Base-by-base conservation (phyloP, 2,329 filamentous ascomycete genomes). In the Pyrenophora teres region DNA sequence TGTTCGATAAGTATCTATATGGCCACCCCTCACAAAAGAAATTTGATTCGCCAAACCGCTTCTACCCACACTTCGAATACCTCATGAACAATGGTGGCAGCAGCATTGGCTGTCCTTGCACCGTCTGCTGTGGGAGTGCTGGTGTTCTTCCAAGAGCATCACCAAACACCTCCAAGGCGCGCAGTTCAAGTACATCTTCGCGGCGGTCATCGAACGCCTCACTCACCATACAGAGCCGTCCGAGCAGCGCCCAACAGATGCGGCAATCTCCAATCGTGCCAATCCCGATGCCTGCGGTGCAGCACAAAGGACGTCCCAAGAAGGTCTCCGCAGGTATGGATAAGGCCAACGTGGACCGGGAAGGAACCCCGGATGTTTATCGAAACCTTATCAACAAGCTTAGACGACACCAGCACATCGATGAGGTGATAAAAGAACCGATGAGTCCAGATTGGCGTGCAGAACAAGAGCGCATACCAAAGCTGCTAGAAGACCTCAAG, bases 391-490 rank as follows among this genome's bases (percentile, higher is more conserved):
- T 85, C 6, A 74, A 78, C 55, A 76, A 77, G 46, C 70, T 86
- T 4, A 75, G 78, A 36, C 67, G 70, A 0, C 65, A 73, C 3
- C 69, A 70, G 0, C 62, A 49, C 0, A 43, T 83, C 0, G 77
- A 82, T 38, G 72, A 79, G 45, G 48, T 66, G 0, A 79, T 86
- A 23, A 59, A 65, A 7, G 82, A 87, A 51, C 68, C 69, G 0
- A 60, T 77, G 13, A 84, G 81, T 19, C 76, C 83, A 54, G 83
- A 86, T 57, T 86, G 83, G 83, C 71, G 78, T 32, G 76, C 79
- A 0, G 80, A 83, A 37, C 74, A 78, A 15, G 66, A 77, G 3
- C 63, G 69, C 4, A 68, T 84, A 0, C 65, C 72, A 0, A 61
- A 71, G 2, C 62, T 77, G 15, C 66, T 85, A 0, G 67, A 73